Evolutionary conservation across 495 filamentous ascomycete genomes (phyloP).

Genomic region (Elaphomyces granulatus): DNA sequence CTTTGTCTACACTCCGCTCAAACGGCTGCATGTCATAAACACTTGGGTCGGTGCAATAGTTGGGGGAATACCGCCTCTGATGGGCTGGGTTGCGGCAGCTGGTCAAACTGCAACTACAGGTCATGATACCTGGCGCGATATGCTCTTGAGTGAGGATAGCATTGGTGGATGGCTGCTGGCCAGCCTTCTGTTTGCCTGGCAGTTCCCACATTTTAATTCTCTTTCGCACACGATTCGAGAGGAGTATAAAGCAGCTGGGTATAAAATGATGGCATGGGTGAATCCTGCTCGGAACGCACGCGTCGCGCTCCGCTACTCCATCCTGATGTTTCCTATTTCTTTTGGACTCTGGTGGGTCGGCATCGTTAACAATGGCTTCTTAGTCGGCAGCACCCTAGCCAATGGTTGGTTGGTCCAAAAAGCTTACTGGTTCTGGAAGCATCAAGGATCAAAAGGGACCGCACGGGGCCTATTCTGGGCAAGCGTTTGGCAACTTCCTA

Average conservation of each 20-base stretch:
- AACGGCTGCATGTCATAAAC: constrained; percentile 73
- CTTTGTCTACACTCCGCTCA: constrained; percentile 82
- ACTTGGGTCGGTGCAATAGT: constrained; percentile 93
- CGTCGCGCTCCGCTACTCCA: constrained; percentile 75
- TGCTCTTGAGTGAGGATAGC: constrained; percentile 55
- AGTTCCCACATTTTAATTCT: constrained; percentile 96
- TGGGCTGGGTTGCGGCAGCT: constrained; percentile 94
- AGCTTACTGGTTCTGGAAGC: constrained; percentile 68
- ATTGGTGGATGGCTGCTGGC: constrained; percentile 85
- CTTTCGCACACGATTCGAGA: constrained; percentile 75
- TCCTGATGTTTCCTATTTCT: constrained; percentile 81
- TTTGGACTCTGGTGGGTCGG: constrained; percentile 63
- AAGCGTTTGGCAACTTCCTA: constrained; percentile 91
- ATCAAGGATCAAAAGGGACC: constrained; percentile 62
- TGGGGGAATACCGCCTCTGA: constrained; percentile 84
- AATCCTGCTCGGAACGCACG: constrained; percentile 72
- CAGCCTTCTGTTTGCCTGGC: constrained; percentile 80
- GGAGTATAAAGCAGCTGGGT: constrained; percentile 77
- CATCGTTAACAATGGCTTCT: constrained; percentile 79
- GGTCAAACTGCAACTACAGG: constrained; percentile 68
- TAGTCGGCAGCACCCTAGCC: constrained; percentile 62
- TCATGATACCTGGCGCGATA: constrained; percentile 58
- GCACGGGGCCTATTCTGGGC: constrained; percentile 91
- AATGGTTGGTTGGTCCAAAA: constrained; percentile 79
- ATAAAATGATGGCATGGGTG: constrained; percentile 81